phyloP scores from a whole-genome alignment of 176 grass and related monocot genomes.

The Bothriochloa decipiens region DNA sequence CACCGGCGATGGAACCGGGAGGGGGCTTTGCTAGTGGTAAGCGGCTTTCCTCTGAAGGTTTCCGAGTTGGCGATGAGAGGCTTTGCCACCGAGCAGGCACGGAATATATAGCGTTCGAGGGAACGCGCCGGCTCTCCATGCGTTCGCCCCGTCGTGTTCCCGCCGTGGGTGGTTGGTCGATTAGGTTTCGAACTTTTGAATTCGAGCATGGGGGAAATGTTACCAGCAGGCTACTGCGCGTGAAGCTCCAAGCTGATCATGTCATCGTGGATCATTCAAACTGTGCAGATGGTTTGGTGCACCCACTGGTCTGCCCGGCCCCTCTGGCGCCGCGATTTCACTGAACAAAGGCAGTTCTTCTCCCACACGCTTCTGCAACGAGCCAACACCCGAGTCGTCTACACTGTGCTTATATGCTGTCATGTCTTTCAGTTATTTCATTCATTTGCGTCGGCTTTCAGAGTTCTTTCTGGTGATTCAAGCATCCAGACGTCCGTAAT shows the following conservation, averaged over 20 bases:
- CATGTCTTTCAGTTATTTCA: background rate
- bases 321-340: conserved; percentile 26
- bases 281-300: conserved; percentile 62
- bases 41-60: conserved; percentile 21
- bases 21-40: background rate
- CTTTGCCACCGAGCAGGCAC: background rate
- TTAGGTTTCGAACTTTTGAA: conserved; percentile 59
- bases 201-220: background rate
- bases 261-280: conserved; percentile 23
- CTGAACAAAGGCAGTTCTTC: background rate
- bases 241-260: background rate
- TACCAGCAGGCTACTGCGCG: background rate
- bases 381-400: background rate
- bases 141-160: no score
- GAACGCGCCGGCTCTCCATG: background rate
- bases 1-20: background rate
- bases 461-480: background rate
- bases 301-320: conserved; percentile 56
- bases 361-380: conserved; percentile 29
- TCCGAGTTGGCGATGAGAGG: conserved; percentile 36
- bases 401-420: background rate
- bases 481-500: background rate
- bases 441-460: background rate
- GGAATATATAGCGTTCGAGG: conserved; percentile 16
- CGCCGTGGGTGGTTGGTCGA: conserved; percentile 50